These are phyloP conservation scores for Erodium maritimum DNA, from an alignment of 345 rosid genomes.

Conservation along the genomic window DNA sequence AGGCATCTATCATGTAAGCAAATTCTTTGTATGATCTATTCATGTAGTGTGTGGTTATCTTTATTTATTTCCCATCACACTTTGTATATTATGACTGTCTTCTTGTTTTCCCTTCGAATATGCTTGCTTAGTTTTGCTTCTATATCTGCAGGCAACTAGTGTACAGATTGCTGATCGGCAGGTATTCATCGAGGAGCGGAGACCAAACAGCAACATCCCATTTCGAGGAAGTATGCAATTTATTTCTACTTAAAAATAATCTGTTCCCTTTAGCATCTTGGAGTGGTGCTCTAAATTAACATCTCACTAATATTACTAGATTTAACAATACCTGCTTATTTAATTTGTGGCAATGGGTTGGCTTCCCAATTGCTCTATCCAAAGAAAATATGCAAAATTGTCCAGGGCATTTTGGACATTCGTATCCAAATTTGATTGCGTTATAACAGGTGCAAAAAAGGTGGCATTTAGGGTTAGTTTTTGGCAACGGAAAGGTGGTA, in stretches of 20 bases:
- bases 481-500: too few relatives aligned
- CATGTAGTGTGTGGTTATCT: too few relatives aligned
- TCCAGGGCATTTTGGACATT: too few relatives aligned
- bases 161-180: slow-evolving; percentile 47
- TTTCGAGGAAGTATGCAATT: slow-evolving; percentile 44
- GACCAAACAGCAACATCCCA: slow-evolving; percentile 50
- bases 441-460: too few relatives aligned
- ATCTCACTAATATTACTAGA: not conserved
- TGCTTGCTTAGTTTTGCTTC: not conserved
- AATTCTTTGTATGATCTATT: not conserved
- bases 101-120: not conserved
- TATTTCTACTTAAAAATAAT: not conserved
- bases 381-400: not conserved
- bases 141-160: slow-evolving; percentile 31
- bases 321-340: not conserved
- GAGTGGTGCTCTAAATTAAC: not conserved
- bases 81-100: not conserved
- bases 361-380: not conserved
- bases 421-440: too few relatives aligned
- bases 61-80: not conserved
- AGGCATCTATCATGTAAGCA: not conserved
- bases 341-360: not conserved
- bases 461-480: too few relatives aligned
- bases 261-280: not conserved
- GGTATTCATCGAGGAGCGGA: slow-evolving; percentile 59